These are phyloP conservation scores for Aspergillus sp. DNA, from an alignment of 2,329 filamentous ascomycete species.

Conservation along the genomic window DNA sequence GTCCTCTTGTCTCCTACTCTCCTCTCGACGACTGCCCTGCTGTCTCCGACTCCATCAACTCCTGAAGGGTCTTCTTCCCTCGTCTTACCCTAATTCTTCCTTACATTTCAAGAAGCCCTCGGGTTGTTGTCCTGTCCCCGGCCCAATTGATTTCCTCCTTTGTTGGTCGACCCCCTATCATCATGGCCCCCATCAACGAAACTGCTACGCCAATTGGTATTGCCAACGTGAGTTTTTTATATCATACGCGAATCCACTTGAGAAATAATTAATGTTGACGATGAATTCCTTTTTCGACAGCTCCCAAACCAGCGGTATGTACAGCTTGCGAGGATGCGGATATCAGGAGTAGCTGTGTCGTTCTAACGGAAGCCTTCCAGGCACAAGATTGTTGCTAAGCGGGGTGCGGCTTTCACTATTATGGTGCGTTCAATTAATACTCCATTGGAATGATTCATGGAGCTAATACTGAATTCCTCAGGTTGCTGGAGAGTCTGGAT, in stretches of 20 bases:
- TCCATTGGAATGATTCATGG: neutral
- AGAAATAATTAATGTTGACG: constrained; percentile 26
- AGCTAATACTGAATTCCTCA: constrained; percentile 43
- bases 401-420: constrained; percentile 97
- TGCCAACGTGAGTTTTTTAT: constrained; percentile 62
- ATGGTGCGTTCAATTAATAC: constrained; percentile 66
- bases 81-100: neutral
- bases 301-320: constrained; percentile 68
- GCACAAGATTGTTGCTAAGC: constrained; percentile 73
- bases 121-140: constrained; percentile 15
- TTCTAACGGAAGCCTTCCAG: constrained; percentile 36
- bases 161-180: constrained; percentile 24
- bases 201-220: constrained; percentile 69
- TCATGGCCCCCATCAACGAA: constrained; percentile 59
- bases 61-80: constrained; percentile 1
- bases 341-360: neutral
- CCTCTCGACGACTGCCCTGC: constrained; percentile 1
- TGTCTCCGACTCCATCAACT: neutral
- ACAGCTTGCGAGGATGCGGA: constrained; percentile 27
- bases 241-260: neutral
- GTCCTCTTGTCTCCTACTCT: constrained; percentile 3
- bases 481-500: constrained; percentile 97
- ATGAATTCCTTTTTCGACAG: constrained; percentile 41
- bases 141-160: constrained; percentile 14
- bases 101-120: neutral